Base-by-base conservation (phyloP, 345 rosid species). In the Turnera subulata region DNA sequence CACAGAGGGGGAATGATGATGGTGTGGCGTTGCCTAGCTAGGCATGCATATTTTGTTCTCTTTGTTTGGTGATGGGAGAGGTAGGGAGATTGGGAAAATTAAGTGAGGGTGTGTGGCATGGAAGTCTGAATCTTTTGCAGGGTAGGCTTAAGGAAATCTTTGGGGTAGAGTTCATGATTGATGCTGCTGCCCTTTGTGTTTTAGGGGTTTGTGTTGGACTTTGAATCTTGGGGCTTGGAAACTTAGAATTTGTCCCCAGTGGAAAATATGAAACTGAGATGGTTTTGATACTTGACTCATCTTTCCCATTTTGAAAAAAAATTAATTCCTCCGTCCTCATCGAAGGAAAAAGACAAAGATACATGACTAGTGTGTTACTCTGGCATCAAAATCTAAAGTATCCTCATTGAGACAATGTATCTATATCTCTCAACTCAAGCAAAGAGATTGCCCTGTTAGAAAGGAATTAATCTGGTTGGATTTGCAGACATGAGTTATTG, bases 181-280 rank as follows among this genome's bases (percentile, higher is more conserved):
- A 61, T 24, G 14, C 2, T n/a, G n/a, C n/a, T n/a, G n/a, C n/a
- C n/a, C 11, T 39, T 43, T 26, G n/a, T 26, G 1, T 19, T 44
- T 62, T 52, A 26, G 58, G 58, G 52, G 43, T 53, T 53, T 53
- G 66, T 32, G 59, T 53, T 44, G 35, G 46, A 53, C 58, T 55
- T 24, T 10, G 59, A 55, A 42, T 55, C 32, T 55, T 55, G 7
- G 22, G 15, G 9, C 16, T n/a, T 42, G 45, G 8, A 23, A 55
- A 55, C 59, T 40, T 42, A 23, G 59, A 42, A 42, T 2, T 42
- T 22, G 59, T 40, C 40, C 59, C 48, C 2, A 42, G 9, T 39
- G 59, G 59, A 24, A n/a, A 24, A 39, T 40, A 10, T 55, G 16
- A 6, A 15, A 13, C 14, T 25, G 6, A 2, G 8, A 22, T 42